Evolutionary conservation across 768 basidiomycete species (phyloP).

Genomic region (Collybiopsis confluens): DNA sequence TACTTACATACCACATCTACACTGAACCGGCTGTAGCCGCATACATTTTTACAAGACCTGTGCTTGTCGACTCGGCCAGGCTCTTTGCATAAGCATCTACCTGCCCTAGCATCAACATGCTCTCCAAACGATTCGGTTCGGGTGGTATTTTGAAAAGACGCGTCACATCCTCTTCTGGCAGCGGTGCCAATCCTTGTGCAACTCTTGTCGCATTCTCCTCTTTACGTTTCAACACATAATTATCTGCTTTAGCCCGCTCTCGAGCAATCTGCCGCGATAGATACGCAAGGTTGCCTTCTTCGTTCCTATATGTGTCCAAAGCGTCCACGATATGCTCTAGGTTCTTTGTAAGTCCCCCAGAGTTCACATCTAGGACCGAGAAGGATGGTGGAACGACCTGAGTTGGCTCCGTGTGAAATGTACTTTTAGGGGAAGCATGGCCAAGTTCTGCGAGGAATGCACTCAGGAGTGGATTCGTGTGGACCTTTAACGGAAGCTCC

Average conservation of each 20-base stretch:
- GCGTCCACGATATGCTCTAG: slow-evolving; percentile 84
- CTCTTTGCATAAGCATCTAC: slow-evolving; percentile 83
- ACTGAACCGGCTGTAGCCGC: slow-evolving; percentile 42
- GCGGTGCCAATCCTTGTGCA: slow-evolving; percentile 77
- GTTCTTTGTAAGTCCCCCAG: slow-evolving; percentile 65
- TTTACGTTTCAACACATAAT: slow-evolving; percentile 76
- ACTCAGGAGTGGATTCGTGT: slow-evolving; percentile 74
- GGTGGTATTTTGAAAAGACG: slow-evolving; percentile 84
- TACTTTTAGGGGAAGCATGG: slow-evolving; percentile 31
- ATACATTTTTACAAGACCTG: slow-evolving; percentile 84
- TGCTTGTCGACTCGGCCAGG: slow-evolving; percentile 58
- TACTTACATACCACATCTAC: too few species aligned
- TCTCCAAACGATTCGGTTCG: slow-evolving; percentile 86
- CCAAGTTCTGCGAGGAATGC: slow-evolving; percentile 72
- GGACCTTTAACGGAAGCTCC: slow-evolving; percentile 81
- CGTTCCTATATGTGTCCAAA: slow-evolving; percentile 80
- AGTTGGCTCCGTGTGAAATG: slow-evolving; percentile 32
- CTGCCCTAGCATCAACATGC: slow-evolving; percentile 81
- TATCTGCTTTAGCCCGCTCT: slow-evolving; percentile 76
- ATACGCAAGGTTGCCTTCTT: slow-evolving; percentile 91
- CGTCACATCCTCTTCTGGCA: slow-evolving; percentile 83
- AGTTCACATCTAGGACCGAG: slow-evolving; percentile 66
- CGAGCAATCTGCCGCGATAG: slow-evolving; percentile 82
- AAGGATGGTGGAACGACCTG: slow-evolving; percentile 57
- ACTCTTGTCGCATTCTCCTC: slow-evolving; percentile 81